A percentile compares a stretch with the other conserved stretches of the same genome.
phyloP scores from a whole-genome alignment of 2,329 filamentous ascomycete species.

The Elsinoe arachidis region DNA sequence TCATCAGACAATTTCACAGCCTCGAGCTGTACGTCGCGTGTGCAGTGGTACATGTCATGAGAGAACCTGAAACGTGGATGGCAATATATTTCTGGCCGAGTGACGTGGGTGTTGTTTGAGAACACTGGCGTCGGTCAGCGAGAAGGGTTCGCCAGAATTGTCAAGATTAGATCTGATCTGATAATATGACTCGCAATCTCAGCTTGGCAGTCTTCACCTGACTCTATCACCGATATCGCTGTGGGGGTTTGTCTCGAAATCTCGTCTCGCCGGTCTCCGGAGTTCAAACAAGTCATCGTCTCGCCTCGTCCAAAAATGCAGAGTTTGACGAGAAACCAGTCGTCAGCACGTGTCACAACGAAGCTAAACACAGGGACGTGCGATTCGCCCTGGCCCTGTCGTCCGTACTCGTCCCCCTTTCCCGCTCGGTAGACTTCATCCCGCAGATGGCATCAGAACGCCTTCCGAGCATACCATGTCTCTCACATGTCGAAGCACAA shows the following conservation, averaged over 20 bases:
- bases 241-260: too few relatives aligned
- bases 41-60: background rate
- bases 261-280: background rate
- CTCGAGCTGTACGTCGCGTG: too few relatives aligned
- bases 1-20: too few relatives aligned
- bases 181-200: background rate
- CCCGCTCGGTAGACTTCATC: background rate
- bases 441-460: background rate
- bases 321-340: background rate
- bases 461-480: background rate
- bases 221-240: background rate
- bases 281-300: too few relatives aligned
- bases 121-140: background rate
- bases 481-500: background rate
- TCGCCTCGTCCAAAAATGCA: background rate
- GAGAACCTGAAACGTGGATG: background rate
- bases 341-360: background rate
- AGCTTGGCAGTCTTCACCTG: background rate
- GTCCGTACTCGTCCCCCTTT: background rate
- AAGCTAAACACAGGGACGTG: background rate
- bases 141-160: background rate
- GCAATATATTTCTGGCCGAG: background rate
- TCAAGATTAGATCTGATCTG: background rate
- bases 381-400: background rate
- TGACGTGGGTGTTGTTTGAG: constrained; percentile 3